Conservation (phyloP, 805 yeast species). For the Starmerella kuoi region DNA sequence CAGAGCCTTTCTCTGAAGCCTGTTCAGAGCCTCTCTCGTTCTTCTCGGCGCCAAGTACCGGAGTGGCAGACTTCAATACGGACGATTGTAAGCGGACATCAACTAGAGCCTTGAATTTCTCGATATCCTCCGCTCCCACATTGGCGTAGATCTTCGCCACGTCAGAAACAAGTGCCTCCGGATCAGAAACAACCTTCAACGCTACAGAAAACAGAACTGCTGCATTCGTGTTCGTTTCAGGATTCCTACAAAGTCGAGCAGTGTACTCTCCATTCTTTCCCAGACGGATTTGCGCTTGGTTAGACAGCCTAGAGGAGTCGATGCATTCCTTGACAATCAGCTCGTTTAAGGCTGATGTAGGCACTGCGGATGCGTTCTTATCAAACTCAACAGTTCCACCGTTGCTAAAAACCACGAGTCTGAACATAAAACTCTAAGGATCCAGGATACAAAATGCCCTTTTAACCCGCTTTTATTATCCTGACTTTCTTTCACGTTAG, state of each 20-base stretch:
- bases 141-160: constrained; percentile 27
- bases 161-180: constrained; percentile 28
- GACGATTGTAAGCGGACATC: constrained; percentile 24
- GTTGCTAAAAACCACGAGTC: constrained; percentile 35
- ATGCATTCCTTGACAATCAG: constrained; percentile 41
- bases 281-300: constrained; percentile 20
- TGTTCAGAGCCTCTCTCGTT: not conserved
- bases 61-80: constrained; percentile 1
- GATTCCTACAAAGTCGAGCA: constrained; percentile 35
- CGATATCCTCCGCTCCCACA: constrained; percentile 20
- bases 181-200: constrained; percentile 26
- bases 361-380: constrained; percentile 29
- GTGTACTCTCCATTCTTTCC: constrained; percentile 29
- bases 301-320: constrained; percentile 24
- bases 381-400: constrained; percentile 45
- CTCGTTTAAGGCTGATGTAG: constrained; percentile 35
- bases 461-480: too few relatives aligned
- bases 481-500: too few relatives aligned
- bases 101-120: constrained; percentile 22
- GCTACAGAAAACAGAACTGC: constrained; percentile 29
- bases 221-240: constrained; percentile 35
- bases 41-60: not conserved
- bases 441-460: not conserved
- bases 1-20: too few relatives aligned
- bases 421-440: constrained; percentile 11